Percentiles rank a stretch among this genome's conserved stretches.
Conservation (phyloP, 306 rosid genomes). For the Notholithocarpus densiflorus region DNA sequence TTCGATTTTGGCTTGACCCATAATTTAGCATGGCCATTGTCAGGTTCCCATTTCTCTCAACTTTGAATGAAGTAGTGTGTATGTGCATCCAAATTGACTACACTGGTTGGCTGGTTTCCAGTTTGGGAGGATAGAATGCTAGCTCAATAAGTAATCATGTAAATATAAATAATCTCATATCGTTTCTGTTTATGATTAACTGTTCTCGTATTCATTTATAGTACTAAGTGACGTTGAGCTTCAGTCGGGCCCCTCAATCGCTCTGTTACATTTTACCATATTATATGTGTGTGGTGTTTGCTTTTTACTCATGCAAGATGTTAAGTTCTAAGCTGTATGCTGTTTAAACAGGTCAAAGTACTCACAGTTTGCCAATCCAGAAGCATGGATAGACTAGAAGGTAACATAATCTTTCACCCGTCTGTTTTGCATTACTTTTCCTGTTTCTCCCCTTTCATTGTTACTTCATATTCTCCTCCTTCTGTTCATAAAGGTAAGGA, state of each 20-base stretch:
- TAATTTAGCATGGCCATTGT: not conserved
- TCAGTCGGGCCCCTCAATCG: not conserved
- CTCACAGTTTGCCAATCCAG: slow-evolving; percentile 79
- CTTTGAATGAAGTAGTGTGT: not conserved
- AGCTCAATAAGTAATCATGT: not conserved
- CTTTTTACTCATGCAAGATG: slow-evolving; percentile 3
- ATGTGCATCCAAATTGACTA: not conserved
- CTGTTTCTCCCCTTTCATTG: not conserved
- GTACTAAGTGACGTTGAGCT: not conserved
- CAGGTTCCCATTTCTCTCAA: not conserved
- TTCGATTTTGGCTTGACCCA: not conserved
- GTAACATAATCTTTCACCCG: slow-evolving; percentile 31
- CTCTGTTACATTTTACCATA: not conserved
- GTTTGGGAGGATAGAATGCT: not conserved
- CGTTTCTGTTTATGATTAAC: not conserved
- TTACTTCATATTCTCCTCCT: not conserved
- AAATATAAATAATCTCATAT: not conserved
- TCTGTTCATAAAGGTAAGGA: not conserved
- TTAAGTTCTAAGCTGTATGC: slow-evolving; percentile 19
- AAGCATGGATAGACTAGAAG: slow-evolving; percentile 43
- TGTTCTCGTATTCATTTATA: not conserved
- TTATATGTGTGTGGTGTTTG: not conserved
- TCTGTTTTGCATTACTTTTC: not conserved
- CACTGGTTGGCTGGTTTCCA: not conserved
- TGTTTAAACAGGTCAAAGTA: slow-evolving; percentile 70